Percentiles rank a stretch among this genome's conserved stretches.
phyloP scores from a whole-genome alignment of 2,329 filamentous ascomycete genomes.

The Colletotrichum sp. region DNA sequence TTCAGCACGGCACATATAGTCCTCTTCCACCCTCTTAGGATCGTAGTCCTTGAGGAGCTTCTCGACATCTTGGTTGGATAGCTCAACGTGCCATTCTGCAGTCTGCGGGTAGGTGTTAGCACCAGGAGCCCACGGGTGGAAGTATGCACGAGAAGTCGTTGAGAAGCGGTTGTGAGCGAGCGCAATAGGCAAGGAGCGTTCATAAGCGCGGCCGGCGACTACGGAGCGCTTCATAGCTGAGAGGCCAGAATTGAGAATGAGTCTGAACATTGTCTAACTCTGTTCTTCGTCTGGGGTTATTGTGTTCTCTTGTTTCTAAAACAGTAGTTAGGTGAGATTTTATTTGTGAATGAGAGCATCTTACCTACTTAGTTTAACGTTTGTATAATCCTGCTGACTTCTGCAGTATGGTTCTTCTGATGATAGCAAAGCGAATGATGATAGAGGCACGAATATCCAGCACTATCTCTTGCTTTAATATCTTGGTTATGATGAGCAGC shows the following conservation, averaged over 20 bases:
- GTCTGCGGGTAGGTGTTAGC: background rate
- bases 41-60: background rate
- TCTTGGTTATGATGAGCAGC: background rate
- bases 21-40: background rate
- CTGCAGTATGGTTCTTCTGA: background rate
- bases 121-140: background rate
- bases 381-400: background rate
- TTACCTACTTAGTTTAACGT: background rate
- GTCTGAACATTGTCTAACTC: background rate
- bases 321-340: fast-evolving
- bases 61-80: background rate
- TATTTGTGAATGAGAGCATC: fast-evolving
- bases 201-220: background rate
- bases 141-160: background rate
- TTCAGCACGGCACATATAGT: background rate
- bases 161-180: background rate
- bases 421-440: background rate
- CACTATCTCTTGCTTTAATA: no score
- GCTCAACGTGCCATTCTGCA: background rate
- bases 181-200: fast-evolving
- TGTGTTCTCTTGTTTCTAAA: fast-evolving
- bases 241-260: background rate
- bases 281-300: fast-evolving
- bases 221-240: background rate
- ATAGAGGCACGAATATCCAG: fast-evolving